A percentile compares a stretch with the other conserved stretches of the same genome.
These are phyloP conservation scores for Euphorbia peplus DNA, from an alignment of 345 rosid genomes.

Conservation along the genomic window DNA sequence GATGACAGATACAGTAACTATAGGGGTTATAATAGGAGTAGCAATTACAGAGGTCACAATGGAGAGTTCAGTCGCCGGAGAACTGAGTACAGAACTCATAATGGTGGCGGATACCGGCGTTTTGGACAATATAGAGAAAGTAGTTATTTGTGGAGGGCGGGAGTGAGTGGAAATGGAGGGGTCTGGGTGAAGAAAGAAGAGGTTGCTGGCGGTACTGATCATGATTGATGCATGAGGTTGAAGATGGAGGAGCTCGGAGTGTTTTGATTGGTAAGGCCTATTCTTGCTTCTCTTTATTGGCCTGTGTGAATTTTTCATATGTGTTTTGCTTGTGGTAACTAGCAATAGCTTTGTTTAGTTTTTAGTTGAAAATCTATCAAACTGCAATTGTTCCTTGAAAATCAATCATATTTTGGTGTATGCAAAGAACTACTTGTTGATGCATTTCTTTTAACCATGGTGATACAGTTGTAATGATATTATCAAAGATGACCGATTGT, in stretches of 20 bases:
- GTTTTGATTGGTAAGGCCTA: not conserved
- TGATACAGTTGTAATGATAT: not conserved
- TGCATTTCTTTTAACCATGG: not conserved
- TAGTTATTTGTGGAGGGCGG: not conserved
- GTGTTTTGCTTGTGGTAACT: not conserved
- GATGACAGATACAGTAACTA: not conserved
- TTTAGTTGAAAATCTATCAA: not conserved
- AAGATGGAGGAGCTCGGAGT: slow-evolving; percentile 11
- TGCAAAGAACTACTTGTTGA: too few species aligned
- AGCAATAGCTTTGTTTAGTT: not conserved
- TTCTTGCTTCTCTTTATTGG: not conserved
- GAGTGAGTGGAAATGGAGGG: slow-evolving; percentile 13
- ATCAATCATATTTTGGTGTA: too few species aligned
- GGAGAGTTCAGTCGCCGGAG: not conserved
- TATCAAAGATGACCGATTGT: not conserved
- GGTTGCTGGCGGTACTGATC: slow-evolving; percentile 16
- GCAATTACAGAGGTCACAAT: not conserved
- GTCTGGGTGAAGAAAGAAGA: slow-evolving; percentile 49
- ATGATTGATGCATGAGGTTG: slow-evolving; percentile 7
- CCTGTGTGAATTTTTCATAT: not conserved
- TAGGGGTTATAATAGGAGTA: not conserved
- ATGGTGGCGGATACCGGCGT: not conserved
- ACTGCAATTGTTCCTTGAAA: too few species aligned
- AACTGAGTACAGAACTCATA: not conserved
- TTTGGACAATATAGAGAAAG: not conserved